Base-by-base conservation (phyloP, 2,329 filamentous ascomycete species). In the Verticillium zaregamsianum region DNA sequence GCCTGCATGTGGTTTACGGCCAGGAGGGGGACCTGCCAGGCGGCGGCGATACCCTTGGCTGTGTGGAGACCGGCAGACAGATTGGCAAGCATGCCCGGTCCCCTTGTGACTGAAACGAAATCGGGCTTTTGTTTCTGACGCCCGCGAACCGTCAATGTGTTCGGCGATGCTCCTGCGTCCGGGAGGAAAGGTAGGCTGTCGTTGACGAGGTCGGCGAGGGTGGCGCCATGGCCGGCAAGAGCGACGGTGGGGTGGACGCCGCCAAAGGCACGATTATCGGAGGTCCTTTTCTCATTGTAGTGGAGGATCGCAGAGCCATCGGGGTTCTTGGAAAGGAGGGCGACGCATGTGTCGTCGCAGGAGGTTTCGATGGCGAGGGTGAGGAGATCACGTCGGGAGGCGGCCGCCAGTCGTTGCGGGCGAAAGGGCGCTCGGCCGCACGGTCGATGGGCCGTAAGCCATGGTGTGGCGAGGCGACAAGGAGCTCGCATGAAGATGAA, bases 1-100 rank as follows among this genome's bases (percentile, higher is more conserved):
- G 93, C 95, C 73, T 97, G 93, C 95, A 99, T 98, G 75, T 99
- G 95, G 74, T 99, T 91, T 1, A 97, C 91, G 0, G 88, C 95
- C 1, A 98, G 74, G 35, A 98, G 79, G 3, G 94, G 93, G 40
- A 93, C 83, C 66, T 87, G 83, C 91, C 91, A 96, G 40, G 92
- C 93, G 23, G 91, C 81, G 0, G 93, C 87, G 23, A 98, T 82
- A 0, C 93, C 95, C 75, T 98, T 98, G 20, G 92, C 95, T 25
- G 88, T 89, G 71, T 92, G 88, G 12, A 98, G 74, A 0, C 95
- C 95, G 17, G 89, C 87, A 23, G 87, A 83, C 33, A 99, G 81
- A 68, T 91, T 92, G 5, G 89, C 83, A 33, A 85, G 79, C 91
- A 97, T 97, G 23, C 95, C 95, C 0, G 95, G 95, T 0, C 95